Base-by-base conservation (phyloP, 768 basidiomycete species). In the Omphalotus guepiniiformis region DNA sequence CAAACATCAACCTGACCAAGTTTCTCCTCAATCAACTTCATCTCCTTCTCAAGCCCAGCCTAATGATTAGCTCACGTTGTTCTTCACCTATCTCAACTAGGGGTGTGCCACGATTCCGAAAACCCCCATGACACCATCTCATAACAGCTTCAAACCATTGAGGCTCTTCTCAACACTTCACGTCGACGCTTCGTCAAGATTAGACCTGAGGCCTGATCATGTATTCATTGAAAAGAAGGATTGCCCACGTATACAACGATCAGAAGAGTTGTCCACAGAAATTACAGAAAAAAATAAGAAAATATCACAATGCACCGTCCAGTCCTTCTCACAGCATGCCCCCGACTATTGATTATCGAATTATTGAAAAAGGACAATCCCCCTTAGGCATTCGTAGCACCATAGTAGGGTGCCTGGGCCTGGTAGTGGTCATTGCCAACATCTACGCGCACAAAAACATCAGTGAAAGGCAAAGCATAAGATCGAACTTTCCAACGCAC, bases 1-100 rank as follows among this genome's bases (percentile, higher is more conserved):
- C 90, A 93, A 32, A 58, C 61, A 26, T 74, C 78, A 3, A 91
- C 88, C 53, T 92, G 86, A 6, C 70, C 68, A 30, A 94, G 67
- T 60, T 81, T 80, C 34, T 64, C 66, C 64, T 90, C 83, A 44
- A 92, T 67, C 42, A 71, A 61, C 43, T 68, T 68, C 52, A 91
- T 91, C 73, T 92, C 91, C 27, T 79, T 71, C 49, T 88, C 82
- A 37, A 91, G 27, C 4, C 44, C 44, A 22, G 29, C 23, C 29
- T n/a, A n/a, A n/a, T n/a, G n/a, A 27, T 36, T 21, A 47, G 26
- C 19, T 29, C 37, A 19, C 37, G 29, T 19, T 36, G 35, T 21
- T 73, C 46, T 80, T 84, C 76, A 87, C 72, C 13, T 79, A 73
- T 68, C 87, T 85, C 63, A 85, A 36, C 15, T 21, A 47, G 22